Evolutionary conservation across 2,329 filamentous ascomycete species (phyloP), one percentile per base, ranked within the genome.

Genomic region (Pyricularia sp.): DNA sequence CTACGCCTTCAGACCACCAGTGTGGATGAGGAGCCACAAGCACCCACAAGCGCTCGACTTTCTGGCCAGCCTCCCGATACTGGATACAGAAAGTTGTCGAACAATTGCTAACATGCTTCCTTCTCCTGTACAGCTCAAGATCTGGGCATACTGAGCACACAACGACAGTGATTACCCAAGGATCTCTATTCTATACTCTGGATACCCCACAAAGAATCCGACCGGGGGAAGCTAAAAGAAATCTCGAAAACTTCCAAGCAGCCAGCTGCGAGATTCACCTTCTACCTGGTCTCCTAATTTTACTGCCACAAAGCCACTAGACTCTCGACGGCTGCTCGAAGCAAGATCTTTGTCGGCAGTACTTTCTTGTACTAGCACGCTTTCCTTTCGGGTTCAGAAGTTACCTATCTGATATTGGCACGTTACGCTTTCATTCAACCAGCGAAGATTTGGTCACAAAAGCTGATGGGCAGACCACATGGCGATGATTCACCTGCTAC

Each of bases 91-190:
- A 2, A 1, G 4, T 14, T 25, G 7, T 25, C 28, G 11, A 12
- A 26, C 58, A 61, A 26, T 12, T 61, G 14, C 58, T 61, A 26
- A 61, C 58, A 61, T 26, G 10, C 3, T 17, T 61, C 10, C 58
- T 61, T 17, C 58, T 26, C n/a, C 58, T 14, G 25, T 23, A 68
- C 72, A 94, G 92, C 90, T 94, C 80, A 94, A 93, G 87, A 89
- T 94, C 79, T 94, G 92, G 92, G 92, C 92, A 72, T 93, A 91
- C 83, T 92, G 90, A 81, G 36, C 36, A 23, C n/a, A 59, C 17
- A 50, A n/a, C 30, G 17, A 12, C 25, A 25, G 25, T 61, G 25
- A 61, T 26, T 26, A 25, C 58, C 25, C 23, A 61, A 61, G 23
- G 23, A 61, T 25, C n/a, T 61, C 23, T 61, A 61, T 61, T 25